These are phyloP conservation scores for Phyllosticta paracitricarpa DNA, from an alignment of 2,329 filamentous ascomycete species.

Conservation along the genomic window DNA sequence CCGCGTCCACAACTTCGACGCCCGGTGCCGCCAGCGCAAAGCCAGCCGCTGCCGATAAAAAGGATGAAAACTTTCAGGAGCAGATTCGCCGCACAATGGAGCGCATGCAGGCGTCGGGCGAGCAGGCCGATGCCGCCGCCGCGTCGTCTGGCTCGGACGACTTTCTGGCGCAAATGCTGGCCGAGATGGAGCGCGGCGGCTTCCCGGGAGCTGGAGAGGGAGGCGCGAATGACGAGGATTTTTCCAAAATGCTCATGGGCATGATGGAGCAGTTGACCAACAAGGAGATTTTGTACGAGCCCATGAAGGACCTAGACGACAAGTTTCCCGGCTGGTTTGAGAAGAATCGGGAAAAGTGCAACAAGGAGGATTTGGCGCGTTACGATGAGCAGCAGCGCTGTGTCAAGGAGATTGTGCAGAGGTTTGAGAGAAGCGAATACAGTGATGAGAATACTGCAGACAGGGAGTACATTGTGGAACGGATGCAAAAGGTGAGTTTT, in stretches of 20 bases:
- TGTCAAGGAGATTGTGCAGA: slow-evolving; percentile 75
- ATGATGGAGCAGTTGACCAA: slow-evolving; percentile 99
- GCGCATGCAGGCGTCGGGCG: slow-evolving; percentile 82
- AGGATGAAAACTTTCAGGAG: slow-evolving; percentile 72
- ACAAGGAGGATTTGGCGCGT: slow-evolving; percentile 61
- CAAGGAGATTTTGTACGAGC: slow-evolving; percentile 96
- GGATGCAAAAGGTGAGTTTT: slow-evolving; percentile 82
- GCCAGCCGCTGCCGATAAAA: slow-evolving; percentile 17
- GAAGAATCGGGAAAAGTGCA: slow-evolving; percentile 58
- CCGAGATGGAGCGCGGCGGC: slow-evolving; percentile 65
- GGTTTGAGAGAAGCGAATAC: slow-evolving; percentile 77
- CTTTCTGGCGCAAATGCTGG: slow-evolving; percentile 83
- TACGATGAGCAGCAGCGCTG: slow-evolving; percentile 73
- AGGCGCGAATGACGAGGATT: slow-evolving; percentile 62
- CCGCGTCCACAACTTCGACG: slow-evolving; percentile 10
- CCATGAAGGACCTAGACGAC: slow-evolving; percentile 91
- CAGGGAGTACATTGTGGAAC: slow-evolving; percentile 87
- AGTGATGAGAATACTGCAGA: slow-evolving; percentile 71
- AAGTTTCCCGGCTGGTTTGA: slow-evolving; percentile 88
- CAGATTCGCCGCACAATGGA: slow-evolving; percentile 92
- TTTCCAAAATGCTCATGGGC: slow-evolving; percentile 87
- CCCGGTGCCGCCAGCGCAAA: slow-evolving; percentile 7
- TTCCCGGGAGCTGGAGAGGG: slow-evolving; percentile 42
- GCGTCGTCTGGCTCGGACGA: slow-evolving; percentile 58
- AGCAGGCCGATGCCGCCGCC: slow-evolving; percentile 70